These are phyloP conservation scores for Paxillus involutus DNA, from an alignment of 768 basidiomycete genomes.

Conservation along the genomic window DNA sequence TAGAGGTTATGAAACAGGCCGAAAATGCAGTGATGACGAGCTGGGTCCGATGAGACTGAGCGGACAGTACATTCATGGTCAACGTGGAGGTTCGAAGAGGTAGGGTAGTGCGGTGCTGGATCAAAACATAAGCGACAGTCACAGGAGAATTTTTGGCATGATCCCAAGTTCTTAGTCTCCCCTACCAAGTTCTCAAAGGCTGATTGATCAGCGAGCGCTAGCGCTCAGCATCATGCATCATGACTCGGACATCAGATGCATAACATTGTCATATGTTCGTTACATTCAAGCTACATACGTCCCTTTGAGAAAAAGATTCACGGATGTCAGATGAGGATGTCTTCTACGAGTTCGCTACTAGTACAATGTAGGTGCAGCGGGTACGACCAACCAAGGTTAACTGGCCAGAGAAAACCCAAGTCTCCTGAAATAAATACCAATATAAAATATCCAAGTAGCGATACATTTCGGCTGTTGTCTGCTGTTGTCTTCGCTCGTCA, in stretches of 20 bases:
- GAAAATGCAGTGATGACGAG: constrained; percentile 64
- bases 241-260: too few relatives aligned
- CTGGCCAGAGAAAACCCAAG: constrained; percentile 1
- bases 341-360: too few relatives aligned
- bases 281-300: too few relatives aligned
- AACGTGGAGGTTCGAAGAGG: neutral
- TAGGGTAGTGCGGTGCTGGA: too few relatives aligned
- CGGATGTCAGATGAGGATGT: neutral
- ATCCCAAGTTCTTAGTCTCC: too few relatives aligned
- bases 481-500: constrained; percentile 1
- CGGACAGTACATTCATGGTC: constrained; percentile 22
- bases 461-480: constrained; percentile 18
- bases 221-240: too few relatives aligned
- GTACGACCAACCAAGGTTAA: too few relatives aligned
- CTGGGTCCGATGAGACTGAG: constrained; percentile 59
- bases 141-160: too few relatives aligned
- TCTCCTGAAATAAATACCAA: constrained; percentile 23
- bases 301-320: too few relatives aligned
- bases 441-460: constrained; percentile 24
- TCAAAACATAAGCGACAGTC: too few relatives aligned
- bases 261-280: too few relatives aligned
- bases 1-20: constrained; percentile 62
- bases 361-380: neutral
- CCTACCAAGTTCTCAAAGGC: neutral
- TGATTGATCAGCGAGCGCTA: too few relatives aligned